These are phyloP conservation scores for Grosmannia huntii DNA, from an alignment of 2,329 filamentous ascomycete genomes.

Conservation along the genomic window DNA sequence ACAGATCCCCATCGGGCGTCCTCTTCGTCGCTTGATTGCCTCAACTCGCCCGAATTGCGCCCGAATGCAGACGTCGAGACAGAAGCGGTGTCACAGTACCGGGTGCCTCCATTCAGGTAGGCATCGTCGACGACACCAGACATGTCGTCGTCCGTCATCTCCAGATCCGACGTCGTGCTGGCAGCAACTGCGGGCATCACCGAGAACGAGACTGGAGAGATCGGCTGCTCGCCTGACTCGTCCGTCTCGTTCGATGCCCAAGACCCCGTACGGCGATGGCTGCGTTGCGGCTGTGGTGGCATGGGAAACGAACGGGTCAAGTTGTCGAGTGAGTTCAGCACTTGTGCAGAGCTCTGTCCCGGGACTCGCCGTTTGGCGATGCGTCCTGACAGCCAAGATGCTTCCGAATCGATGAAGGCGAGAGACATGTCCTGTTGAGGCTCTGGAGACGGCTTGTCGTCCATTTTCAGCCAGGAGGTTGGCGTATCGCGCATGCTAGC, in stretches of 20 bases:
- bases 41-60: conserved; percentile 34
- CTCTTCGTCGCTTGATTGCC: conserved; percentile 46
- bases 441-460: conserved; percentile 35
- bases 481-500: conserved; percentile 31
- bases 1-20: conserved; percentile 40
- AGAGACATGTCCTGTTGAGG: conserved; percentile 68
- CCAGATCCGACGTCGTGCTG: background rate
- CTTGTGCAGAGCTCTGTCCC: conserved; percentile 20
- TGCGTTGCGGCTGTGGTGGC: conserved; percentile 26
- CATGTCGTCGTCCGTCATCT: conserved; percentile 45
- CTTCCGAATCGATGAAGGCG: conserved; percentile 90
- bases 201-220: conserved; percentile 8
- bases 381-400: conserved; percentile 83
- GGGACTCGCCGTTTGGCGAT: conserved; percentile 22
- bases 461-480: conserved; percentile 25
- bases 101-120: conserved; percentile 48
- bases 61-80: conserved; percentile 14
- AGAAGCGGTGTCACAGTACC: conserved; percentile 9
- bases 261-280: conserved; percentile 32
- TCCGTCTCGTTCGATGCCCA: conserved; percentile 34
- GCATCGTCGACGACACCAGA: conserved; percentile 54
- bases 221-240: conserved; percentile 28
- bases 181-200: background rate
- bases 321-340: conserved; percentile 42
- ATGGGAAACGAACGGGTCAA: conserved; percentile 24